Evolutionary conservation across 2,329 filamentous ascomycete species (phyloP).

Genomic region (Proliferodiscus dingleyae): DNA sequence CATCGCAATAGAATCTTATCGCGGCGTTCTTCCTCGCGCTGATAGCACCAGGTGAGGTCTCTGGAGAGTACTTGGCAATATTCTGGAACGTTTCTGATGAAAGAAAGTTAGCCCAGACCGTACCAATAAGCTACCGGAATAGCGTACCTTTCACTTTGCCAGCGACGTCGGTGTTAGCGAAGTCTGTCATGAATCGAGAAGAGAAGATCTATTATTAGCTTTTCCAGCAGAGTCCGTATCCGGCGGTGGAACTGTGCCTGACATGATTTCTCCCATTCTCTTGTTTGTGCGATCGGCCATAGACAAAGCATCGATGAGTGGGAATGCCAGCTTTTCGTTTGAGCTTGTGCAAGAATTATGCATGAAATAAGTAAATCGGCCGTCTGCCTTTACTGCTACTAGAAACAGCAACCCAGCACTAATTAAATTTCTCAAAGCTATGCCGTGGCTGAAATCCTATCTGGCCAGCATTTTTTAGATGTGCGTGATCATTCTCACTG

Average conservation of each 20-base stretch:
- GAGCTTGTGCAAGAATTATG: neutral
- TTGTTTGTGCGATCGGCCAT: neutral
- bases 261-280: neutral
- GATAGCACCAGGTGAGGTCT: neutral
- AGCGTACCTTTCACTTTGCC: neutral
- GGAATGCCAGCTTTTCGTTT: neutral
- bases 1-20: neutral
- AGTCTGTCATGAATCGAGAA: neutral
- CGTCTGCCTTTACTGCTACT: neutral
- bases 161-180: neutral
- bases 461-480: neutral
- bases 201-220: neutral
- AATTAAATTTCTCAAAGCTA: neutral
- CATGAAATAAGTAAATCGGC: neutral
- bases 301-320: neutral
- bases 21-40: neutral
- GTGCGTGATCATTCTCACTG: neutral
- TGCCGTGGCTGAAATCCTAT: neutral
- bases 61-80: neutral
- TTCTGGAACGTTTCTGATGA: neutral
- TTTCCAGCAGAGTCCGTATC: neutral
- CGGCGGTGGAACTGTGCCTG: neutral
- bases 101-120: neutral
- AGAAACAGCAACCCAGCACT: neutral
- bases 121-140: neutral